Base-by-base conservation (phyloP, 371 early-diverging fungal genomes). In the Apophysomyces elegans region DNA sequence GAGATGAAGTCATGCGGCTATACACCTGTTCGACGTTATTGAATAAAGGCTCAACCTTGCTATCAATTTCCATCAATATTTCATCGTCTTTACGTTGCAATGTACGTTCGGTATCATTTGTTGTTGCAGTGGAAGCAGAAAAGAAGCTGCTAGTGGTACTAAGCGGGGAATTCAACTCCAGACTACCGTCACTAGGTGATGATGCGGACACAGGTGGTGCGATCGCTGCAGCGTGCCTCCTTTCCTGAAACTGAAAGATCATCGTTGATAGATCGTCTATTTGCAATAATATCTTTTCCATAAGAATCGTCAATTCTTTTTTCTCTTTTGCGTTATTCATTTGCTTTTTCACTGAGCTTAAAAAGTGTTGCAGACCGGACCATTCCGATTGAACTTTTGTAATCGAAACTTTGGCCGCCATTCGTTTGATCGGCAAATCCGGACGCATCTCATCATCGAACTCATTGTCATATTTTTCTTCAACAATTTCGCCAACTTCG, bases 11-110 rank as follows among this genome's bases (percentile, higher is more conserved):
- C 68, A 85, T 78, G 11, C 81, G 77, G n/a, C 74, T 77, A 68
- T 78, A 84, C 18, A 88, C 75, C 62, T 76, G 73, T 61, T 85
- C 86, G n/a, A 88, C 79, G 14, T 80, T 63, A 21, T 75, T 66
- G 43, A 84, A 83, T 43, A 86, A 66, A 13, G 85, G 85, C 35
- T 81, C 86, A 18, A 86, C 82, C 45, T 74, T 64, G 18, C 80
- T 77, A 54, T 88, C 88, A 57, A 86, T 83, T 26, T 84, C 81
- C 14, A 79, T 68, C 11, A 88, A 46, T 2, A 81, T 77, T 38
- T 70, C 75, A 37, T 86, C 84, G 43, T 75, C 71, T 13, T 76
- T 73, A 7, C 71, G 73, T 21, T 50, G 54, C 21, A 50, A 26
- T 21, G 54, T 50, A 9, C 54, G 54, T 21, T 50, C 54, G 1